Percentiles rank a stretch among this genome's conserved stretches.
These are phyloP conservation scores for Chalara sp. DNA, from an alignment of 2,329 filamentous ascomycete species.

Conservation along the genomic window DNA sequence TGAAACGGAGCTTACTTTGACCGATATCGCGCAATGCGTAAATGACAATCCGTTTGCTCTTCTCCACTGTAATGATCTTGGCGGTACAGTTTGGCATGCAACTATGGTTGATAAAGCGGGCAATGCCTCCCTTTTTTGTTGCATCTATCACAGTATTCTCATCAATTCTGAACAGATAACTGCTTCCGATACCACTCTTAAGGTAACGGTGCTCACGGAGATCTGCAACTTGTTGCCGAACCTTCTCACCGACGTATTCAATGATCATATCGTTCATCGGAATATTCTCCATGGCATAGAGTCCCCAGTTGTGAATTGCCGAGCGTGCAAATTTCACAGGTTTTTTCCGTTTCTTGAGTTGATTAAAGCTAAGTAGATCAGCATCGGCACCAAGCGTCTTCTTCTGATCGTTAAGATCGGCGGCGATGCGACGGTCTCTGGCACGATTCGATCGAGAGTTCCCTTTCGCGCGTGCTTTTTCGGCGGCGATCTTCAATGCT, in stretches of 20 bases:
- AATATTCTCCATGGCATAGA: constrained; percentile 97
- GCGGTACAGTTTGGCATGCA: constrained; percentile 98
- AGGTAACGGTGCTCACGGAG: constrained; percentile 87
- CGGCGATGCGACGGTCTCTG: constrained; percentile 89
- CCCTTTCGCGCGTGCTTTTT: constrained; percentile 77
- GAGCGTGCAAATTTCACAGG: constrained; percentile 96
- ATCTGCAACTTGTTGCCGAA: constrained; percentile 95
- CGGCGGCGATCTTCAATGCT: constrained; percentile 65
- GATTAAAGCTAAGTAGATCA: constrained; percentile 94
- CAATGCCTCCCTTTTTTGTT: constrained; percentile 97
- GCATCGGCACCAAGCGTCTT: constrained; percentile 76
- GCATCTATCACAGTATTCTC: constrained; percentile 97
- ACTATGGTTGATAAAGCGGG: constrained; percentile 96
- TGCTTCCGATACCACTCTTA: constrained; percentile 93
- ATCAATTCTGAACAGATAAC: constrained; percentile 96
- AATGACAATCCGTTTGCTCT: constrained; percentile 97
- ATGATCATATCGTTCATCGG: constrained; percentile 99
- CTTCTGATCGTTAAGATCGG: constrained; percentile 93
- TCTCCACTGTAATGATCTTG: constrained; percentile 98
- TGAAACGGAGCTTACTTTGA: constrained; percentile 62
- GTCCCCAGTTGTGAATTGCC: constrained; percentile 96
- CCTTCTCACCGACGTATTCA: constrained; percentile 97
- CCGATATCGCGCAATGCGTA: constrained; percentile 94
- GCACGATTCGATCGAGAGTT: constrained; percentile 90
- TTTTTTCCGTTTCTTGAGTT: constrained; percentile 99